Evolutionary conservation across 306 rosid genomes (phyloP), one percentile per base, ranked within the genome.

Genomic region (Cucumis hystrix): DNA sequence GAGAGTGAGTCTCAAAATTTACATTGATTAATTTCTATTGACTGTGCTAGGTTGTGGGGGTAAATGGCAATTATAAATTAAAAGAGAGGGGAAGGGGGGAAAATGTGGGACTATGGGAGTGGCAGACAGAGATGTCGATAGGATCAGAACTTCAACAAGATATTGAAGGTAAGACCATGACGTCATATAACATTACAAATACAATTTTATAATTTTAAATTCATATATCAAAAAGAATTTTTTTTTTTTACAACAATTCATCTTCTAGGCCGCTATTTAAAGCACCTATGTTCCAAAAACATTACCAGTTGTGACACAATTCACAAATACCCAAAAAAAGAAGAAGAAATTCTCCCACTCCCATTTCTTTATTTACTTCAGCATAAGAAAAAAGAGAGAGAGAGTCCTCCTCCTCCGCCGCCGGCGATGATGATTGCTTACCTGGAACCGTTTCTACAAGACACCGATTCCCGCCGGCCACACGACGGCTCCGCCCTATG

Each of bases 351-450:
- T 43, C 18, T 16, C 66, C 23, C 11, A 39, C 67, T 40, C 8
- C 3, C 37, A 33, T 33, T 33, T 33, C 3, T 33, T 33, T 33
- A 33, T 33, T 33, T 33, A 33, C 37, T 4, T 33, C 30, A 28
- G 30, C 2, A 28, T 28, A 10, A 45, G 12, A 12, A 13, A 12
- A 4, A 13, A 28, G 30, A 28, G 30, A 28, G 30, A 28, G 30
- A 28, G 30, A 51, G 10, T 9, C 7, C 40, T 23, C 7, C 40
- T 30, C 28, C 10, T 14, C 12, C 69, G n/a, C 41, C 23, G 8
- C 47, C 57, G 74, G 67, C 79, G 28, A 87, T 25, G 69, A 94
- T 95, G 99, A 89, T 92, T 83, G 97, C 99, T 11, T 92, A 83
- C 88, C 64, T 89, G 11, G 97, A 91, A 77, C 89, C 83, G 54